Percentiles rank a stretch among this genome's conserved stretches.
Evolutionary conservation across 1,139 yeast species (phyloP).

Genomic region (Debaryomyces udenii): DNA sequence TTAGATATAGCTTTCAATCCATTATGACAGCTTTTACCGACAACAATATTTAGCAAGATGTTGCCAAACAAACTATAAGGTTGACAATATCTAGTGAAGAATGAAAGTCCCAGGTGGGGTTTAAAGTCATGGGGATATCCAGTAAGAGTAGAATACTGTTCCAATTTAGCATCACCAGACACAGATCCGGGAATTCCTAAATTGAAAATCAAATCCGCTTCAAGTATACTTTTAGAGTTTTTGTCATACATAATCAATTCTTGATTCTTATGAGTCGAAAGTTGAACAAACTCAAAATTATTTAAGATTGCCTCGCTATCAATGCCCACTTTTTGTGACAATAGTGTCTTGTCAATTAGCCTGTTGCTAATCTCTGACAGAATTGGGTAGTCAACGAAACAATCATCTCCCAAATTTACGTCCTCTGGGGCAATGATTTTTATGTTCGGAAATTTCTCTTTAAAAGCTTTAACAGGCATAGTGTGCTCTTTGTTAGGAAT

Average conservation of each 20-base stretch:
- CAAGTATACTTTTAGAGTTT: conserved; percentile 41
- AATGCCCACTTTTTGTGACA: conserved; percentile 22
- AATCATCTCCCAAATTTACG: conserved; percentile 25
- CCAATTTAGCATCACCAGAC: conserved; percentile 18
- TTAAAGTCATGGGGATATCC: conserved; percentile 27
- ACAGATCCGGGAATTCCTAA: conserved; percentile 25
- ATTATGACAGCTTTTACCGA: conserved; percentile 12
- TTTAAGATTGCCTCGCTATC: conserved; percentile 20
- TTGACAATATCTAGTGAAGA: conserved; percentile 36
- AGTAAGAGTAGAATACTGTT: conserved; percentile 40
- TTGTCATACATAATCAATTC: conserved; percentile 50
- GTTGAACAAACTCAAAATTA: conserved; percentile 47
- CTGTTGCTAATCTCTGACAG: conserved; percentile 21
- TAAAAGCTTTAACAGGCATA: conserved; percentile 47
- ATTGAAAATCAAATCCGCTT: conserved; percentile 54
- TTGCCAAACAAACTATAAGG: conserved; percentile 41
- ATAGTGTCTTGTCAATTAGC: conserved; percentile 14
- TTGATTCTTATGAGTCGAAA: conserved; percentile 49
- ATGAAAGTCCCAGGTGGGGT: conserved; percentile 45
- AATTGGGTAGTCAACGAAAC: conserved; percentile 31
- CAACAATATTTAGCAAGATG: conserved; percentile 23
- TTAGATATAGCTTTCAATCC: conserved; percentile 39
- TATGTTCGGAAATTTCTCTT: conserved; percentile 40
- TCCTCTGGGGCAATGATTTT: conserved; percentile 46
- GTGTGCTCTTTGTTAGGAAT: conserved; percentile 51